These are phyloP conservation scores for Oxytropis ochrocephala DNA, from an alignment of 306 rosid genomes.

Conservation along the genomic window DNA sequence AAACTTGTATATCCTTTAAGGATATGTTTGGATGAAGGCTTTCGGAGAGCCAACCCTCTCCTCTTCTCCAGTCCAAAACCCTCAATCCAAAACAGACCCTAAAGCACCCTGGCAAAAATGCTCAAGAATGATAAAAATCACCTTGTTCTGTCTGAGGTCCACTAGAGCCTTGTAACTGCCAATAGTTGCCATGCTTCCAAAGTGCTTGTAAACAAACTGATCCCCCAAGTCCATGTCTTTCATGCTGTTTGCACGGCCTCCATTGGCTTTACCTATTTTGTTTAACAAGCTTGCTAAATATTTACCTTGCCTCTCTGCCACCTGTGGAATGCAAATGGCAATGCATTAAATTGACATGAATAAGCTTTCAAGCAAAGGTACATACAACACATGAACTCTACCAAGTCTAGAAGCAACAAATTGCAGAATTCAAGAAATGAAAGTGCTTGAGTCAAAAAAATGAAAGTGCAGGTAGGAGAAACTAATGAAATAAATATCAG, in stretches of 20 bases:
- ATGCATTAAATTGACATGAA: background rate
- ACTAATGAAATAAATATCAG: slow-evolving; percentile 4
- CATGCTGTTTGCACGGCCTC: slow-evolving; percentile 52
- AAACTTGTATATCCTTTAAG: background rate
- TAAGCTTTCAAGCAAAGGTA: background rate
- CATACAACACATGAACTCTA: slow-evolving; percentile 3
- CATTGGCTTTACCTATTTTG: slow-evolving; percentile 65
- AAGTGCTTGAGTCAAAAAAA: background rate
- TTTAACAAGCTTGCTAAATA: slow-evolving; percentile 59
- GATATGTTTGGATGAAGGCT: no score
- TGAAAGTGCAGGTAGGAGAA: background rate
- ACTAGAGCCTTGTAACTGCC: slow-evolving; percentile 98
- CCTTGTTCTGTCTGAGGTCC: slow-evolving; percentile 93
- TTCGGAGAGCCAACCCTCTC: no score
- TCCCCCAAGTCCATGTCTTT: slow-evolving; percentile 48
- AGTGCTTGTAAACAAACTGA: slow-evolving; percentile 82
- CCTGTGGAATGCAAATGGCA: slow-evolving; percentile 39
- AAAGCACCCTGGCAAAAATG: background rate
- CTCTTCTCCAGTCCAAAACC: no score
- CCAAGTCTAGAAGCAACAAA: background rate
- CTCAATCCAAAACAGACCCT: no score
- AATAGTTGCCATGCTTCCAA: slow-evolving; percentile 94
- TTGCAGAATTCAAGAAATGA: slow-evolving; percentile 2
- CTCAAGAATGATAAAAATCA: slow-evolving; percentile 12
- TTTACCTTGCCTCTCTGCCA: slow-evolving; percentile 96